Evolutionary conservation across 2,329 filamentous ascomycete genomes (phyloP), one percentile per base, ranked within the genome.

Genomic region (Macrophomina tecta): DNA sequence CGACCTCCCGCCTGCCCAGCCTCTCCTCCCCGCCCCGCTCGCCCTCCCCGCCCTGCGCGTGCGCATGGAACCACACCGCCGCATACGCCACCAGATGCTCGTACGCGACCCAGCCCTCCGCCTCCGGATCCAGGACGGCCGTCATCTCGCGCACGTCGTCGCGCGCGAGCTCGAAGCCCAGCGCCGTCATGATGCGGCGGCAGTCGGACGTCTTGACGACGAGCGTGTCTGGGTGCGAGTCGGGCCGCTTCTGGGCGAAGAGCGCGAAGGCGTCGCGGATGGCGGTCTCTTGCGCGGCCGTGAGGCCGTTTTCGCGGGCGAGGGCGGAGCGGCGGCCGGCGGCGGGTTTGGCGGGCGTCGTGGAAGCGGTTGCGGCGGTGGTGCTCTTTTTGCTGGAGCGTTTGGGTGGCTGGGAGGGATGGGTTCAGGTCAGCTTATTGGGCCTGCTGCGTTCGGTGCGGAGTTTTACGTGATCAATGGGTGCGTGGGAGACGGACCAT

Each of bases 241-340:
- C 85, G 78, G 76, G 87, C 42, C 89, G 87, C 18, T 55, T 28
- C 2, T 78, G 23, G 4, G 78, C 83, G 77, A 98, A 99, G 7
- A 98, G 85, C 28, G 87, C 84, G 78, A 95, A 98, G 14, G 94
- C 94, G 79, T 97, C 94, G 73, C 88, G 89, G 75, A 99, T 97
- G 81, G 97, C 93, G 72, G 87, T 86, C 81, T 98, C 94, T 80
- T 97, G 91, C 70, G 90, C 88, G 48, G 89, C 90, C 14, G 88
- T 90, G 75, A 98, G 88, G 78, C 93, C 90, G 85, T 97, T 89
- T 76, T 97, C 93, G 81, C 94, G 94, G 36, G 94, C 94, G 73
- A 97, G 91, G 78, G 93, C 96, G 68, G 94, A 97, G 74, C 88
- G 89, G 69, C 91, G 90, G 18, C 42, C 36, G 4, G 36, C 36